These are phyloP conservation scores for Hymenoscyphus linearis DNA, from an alignment of 2,329 filamentous ascomycete genomes.

Conservation along the genomic window DNA sequence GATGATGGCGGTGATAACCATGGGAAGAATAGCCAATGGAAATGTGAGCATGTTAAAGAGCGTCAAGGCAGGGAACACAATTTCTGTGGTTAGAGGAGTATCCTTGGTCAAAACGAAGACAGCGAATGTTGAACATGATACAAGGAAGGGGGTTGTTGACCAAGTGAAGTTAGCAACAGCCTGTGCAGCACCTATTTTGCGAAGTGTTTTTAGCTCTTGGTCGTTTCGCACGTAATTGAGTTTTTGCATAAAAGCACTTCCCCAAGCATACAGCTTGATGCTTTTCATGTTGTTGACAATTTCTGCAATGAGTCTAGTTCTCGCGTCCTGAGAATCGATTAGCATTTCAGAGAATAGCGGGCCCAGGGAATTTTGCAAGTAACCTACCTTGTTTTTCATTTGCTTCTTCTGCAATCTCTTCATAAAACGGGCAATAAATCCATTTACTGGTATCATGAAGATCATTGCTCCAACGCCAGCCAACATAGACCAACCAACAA, in stretches of 20 bases:
- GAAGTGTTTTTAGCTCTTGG: slow-evolving; percentile 86
- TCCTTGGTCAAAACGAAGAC: slow-evolving; percentile 86
- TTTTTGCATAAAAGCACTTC: slow-evolving; percentile 94
- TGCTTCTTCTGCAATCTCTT: slow-evolving; percentile 91
- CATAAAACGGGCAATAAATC: slow-evolving; percentile 85
- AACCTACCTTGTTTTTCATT: slow-evolving; percentile 84
- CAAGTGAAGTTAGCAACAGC: slow-evolving; percentile 96
- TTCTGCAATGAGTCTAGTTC: slow-evolving; percentile 90
- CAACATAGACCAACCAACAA: slow-evolving; percentile 94
- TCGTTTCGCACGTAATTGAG: slow-evolving; percentile 95
- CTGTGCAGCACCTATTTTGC: slow-evolving; percentile 92
- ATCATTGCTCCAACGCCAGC: slow-evolving; percentile 94
- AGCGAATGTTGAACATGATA: slow-evolving; percentile 93
- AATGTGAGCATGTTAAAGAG: slow-evolving; percentile 96
- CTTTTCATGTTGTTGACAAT: slow-evolving; percentile 99
- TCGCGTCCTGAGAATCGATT: slow-evolving; percentile 51
- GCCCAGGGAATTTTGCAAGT: not conserved
- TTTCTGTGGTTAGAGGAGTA: slow-evolving; percentile 79
- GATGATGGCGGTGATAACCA: slow-evolving; percentile 96
- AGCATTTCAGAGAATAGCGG: not conserved
- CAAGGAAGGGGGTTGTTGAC: slow-evolving; percentile 95
- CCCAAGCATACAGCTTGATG: slow-evolving; percentile 98
- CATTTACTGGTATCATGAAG: slow-evolving; percentile 94
- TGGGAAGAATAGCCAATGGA: slow-evolving; percentile 86
- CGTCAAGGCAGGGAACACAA: slow-evolving; percentile 89